A percentile compares a stretch with the other conserved stretches of the same genome.
These are phyloP conservation scores for Solanum gracilifrons DNA, from an alignment of 257 asterid genomes.

Conservation along the genomic window DNA sequence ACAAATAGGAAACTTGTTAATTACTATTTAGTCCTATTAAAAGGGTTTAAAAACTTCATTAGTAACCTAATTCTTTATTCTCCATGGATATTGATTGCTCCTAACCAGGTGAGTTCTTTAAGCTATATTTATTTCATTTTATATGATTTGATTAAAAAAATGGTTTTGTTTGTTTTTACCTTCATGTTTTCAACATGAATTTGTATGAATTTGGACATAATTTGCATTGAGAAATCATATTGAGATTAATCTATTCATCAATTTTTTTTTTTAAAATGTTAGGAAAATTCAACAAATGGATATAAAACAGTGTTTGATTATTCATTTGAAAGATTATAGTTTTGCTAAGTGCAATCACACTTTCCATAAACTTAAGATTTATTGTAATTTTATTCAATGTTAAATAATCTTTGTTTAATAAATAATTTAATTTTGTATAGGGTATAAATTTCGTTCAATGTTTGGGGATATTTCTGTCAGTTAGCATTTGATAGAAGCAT, in stretches of 20 bases:
- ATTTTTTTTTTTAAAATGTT: too few species aligned
- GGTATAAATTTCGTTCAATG: background rate
- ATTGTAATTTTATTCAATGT: background rate
- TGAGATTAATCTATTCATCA: background rate
- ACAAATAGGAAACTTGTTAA: background rate
- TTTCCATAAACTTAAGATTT: background rate
- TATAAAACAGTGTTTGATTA: background rate
- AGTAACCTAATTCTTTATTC: background rate
- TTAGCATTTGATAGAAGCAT: background rate
- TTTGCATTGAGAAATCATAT: background rate
- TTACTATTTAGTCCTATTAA: background rate
- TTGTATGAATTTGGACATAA: background rate
- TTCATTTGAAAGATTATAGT: background rate
- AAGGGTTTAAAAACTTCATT: background rate
- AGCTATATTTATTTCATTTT: background rate
- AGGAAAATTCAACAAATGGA: background rate
- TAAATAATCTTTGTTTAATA: background rate
- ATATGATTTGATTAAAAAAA: background rate
- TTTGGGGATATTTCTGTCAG: background rate
- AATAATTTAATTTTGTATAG: background rate
- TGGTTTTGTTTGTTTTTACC: background rate
- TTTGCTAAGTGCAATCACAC: background rate
- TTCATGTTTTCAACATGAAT: background rate
- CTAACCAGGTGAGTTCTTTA: background rate
- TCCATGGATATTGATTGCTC: background rate